These are phyloP conservation scores for Mycena epipterygia DNA, from an alignment of 768 basidiomycete genomes.

Conservation along the genomic window DNA sequence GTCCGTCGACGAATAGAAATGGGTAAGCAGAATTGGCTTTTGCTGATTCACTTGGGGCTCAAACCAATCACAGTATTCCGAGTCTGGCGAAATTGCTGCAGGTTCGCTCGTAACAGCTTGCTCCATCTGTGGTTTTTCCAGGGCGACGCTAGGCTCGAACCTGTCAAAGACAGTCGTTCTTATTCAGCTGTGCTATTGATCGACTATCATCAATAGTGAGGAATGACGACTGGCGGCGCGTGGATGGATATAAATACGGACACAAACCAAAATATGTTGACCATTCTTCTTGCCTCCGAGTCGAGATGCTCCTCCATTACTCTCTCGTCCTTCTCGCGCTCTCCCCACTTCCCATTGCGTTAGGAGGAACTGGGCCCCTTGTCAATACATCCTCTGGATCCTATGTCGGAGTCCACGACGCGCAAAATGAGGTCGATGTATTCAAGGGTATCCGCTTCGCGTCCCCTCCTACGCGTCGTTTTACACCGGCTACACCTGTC, in stretches of 20 bases:
- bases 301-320: not conserved
- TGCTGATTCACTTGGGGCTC: too few species aligned
- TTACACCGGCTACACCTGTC: not conserved
- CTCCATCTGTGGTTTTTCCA: too few species aligned
- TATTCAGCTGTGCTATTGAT: too few species aligned
- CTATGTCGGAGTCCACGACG: conserved; percentile 10
- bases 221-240: not conserved
- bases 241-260: not conserved
- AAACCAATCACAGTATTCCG: too few species aligned
- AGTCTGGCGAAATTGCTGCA: too few species aligned
- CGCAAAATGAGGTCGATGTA: conserved; percentile 10
- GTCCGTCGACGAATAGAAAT: too few species aligned
- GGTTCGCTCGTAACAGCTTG: too few species aligned
- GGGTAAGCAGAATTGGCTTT: too few species aligned
- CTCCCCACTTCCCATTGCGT: not conserved
- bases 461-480: not conserved
- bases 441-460: conserved; percentile 14
- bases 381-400: conserved; percentile 8
- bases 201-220: too few species aligned
- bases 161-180: too few species aligned
- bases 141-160: too few species aligned
- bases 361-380: not conserved
- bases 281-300: not conserved
- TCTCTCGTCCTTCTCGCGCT: not conserved
- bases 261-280: not conserved